Evolutionary conservation across 768 basidiomycete species (phyloP), one percentile per base, ranked within the genome.

Genomic region (Suillus weaverae): DNA sequence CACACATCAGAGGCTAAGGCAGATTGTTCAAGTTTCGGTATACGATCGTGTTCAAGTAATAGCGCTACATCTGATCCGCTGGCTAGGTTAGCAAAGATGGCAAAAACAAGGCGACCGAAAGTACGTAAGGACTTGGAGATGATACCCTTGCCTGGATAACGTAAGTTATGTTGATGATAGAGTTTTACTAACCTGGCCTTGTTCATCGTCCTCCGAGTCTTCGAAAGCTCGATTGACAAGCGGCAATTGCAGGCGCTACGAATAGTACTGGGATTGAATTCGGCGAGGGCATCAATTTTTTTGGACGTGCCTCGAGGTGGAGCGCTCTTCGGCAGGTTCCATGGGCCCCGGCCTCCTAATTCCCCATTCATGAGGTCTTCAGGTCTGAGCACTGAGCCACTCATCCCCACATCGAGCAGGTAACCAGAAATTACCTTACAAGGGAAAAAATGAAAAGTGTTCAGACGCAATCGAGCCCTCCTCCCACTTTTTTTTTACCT

Each of bases 401-500:
- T 33, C 41, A 38, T 44, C 43, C 20, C 61, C 59, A 60, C 35
- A 44, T 33, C 55, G 26, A 51, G 32, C 53, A 54, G 53, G 32
- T 11, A 33, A 54, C 51, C 33, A 36, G 14, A 35, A 63, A 41
- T 54, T 61, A 14, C 46, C 53, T 22, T 53, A 53, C 53, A 60
- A 35, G 61, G 64, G 50, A 68, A 59, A 44, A 69, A 62, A 68
- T 7, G 13, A 65, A 64, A 65, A 60, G 36, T 72, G 64, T 62
- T 8, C 38, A 61, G 57, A 70, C 46, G 62, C 74, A 75, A 75
- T 76, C 74, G 20, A 57, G 43, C 16, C 9, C 44, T 66, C 65
- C 56, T 26, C 68, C 55, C 22, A 33, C 53, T 68, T 30, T 53
- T 32, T 30, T 53, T 32, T 67, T 64, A 46, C 22, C 6, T 48